A percentile compares a stretch with the other conserved stretches of the same genome.
Conservation (phyloP, 2,329 filamentous ascomycete genomes). For the Westerdykella sp. region DNA sequence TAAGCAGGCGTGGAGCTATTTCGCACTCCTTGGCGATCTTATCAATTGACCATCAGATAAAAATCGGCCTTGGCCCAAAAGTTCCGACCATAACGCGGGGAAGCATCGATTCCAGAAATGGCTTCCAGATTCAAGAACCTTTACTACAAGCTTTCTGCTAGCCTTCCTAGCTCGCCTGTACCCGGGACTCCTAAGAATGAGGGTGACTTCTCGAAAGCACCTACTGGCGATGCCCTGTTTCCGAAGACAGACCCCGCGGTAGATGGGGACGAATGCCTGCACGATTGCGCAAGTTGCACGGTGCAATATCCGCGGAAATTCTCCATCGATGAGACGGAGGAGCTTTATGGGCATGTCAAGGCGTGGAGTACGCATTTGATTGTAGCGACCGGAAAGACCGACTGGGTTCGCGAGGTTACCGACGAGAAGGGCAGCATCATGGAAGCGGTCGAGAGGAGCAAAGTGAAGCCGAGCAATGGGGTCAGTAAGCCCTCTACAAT, state of each 20-base stretch:
- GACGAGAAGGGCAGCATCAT: conserved; percentile 68
- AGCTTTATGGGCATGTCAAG: conserved; percentile 77
- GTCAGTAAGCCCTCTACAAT: conserved; percentile 45
- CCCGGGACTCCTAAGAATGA: conserved; percentile 21
- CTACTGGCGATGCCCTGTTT: conserved; percentile 57
- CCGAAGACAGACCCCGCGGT: conserved; percentile 64
- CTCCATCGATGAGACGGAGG: conserved; percentile 66
- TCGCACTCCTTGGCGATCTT: conserved; percentile 27
- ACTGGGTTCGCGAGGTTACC: conserved; percentile 81
- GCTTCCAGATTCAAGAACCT: conserved; percentile 33
- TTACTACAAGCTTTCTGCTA: conserved; percentile 28
- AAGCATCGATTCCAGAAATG: conserved; percentile 22
- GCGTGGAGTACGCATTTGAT: conserved; percentile 85
- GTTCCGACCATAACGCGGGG: conserved; percentile 13
- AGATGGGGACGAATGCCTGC: conserved; percentile 83
- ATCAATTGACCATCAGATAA: conserved; percentile 25
- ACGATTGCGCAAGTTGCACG: conserved; percentile 77
- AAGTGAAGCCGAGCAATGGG: conserved; percentile 58
- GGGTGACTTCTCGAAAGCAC: conserved; percentile 45
- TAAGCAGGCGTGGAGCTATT: no score
- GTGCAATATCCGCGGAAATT: conserved; percentile 71
- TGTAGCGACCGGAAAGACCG: conserved; percentile 89
- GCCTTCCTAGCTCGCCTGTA: neutral
- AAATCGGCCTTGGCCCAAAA: conserved; percentile 4
- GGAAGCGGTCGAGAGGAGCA: conserved; percentile 47